These are phyloP conservation scores for Spiraea crenata DNA, from an alignment of 331 rosid species.

Conservation along the genomic window DNA sequence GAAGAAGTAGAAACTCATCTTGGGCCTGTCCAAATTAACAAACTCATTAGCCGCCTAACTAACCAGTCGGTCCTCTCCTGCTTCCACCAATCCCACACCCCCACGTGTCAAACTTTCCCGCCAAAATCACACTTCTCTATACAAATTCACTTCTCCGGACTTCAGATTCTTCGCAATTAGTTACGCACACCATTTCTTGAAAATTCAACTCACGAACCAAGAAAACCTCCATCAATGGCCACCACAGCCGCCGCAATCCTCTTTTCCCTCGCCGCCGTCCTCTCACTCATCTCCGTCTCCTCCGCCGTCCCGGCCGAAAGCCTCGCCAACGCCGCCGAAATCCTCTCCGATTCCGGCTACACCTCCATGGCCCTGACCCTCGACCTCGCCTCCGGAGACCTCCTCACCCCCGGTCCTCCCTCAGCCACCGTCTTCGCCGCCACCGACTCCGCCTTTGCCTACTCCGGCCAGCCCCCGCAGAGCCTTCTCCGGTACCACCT, in stretches of 20 bases:
- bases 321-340: conserved; percentile 41
- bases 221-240: conserved; percentile 14
- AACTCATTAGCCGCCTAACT: not conserved
- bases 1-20: no score
- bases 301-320: conserved; percentile 21
- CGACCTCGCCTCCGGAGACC: conserved; percentile 38
- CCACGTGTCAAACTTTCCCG: conserved; percentile 23
- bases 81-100: not conserved
- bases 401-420: conserved; percentile 7
- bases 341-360: conserved; percentile 45
- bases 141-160: not conserved
- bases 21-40: not conserved
- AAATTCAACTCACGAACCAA: not conserved
- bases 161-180: no score
- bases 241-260: conserved; percentile 12
- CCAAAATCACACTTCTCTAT: not conserved
- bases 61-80: not conserved
- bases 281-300: conserved; percentile 11
- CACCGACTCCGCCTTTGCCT: conserved; percentile 22
- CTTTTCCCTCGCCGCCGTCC: conserved; percentile 14
- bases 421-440: conserved; percentile 51
- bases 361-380: conserved; percentile 43
- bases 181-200: no score
- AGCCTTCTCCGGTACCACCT: conserved; percentile 50
- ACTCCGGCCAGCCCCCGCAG: conserved; percentile 23